These are phyloP conservation scores for Gossypium turneri DNA, from an alignment of 345 rosid genomes.

Conservation along the genomic window DNA sequence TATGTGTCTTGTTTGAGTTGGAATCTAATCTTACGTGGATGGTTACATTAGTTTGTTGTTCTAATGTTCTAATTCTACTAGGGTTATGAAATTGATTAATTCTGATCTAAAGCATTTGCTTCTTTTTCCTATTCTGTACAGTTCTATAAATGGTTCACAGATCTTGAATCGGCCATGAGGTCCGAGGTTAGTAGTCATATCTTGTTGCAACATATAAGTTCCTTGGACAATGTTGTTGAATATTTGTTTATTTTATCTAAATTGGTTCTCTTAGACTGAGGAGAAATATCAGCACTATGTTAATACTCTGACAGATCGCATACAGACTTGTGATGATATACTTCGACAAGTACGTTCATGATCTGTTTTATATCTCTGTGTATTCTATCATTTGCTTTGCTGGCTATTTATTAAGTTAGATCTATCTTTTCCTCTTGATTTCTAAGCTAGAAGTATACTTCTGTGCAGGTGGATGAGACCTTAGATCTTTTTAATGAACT, in stretches of 20 bases:
- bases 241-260: conserved; percentile 12
- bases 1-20: background rate
- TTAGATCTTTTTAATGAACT: conserved; percentile 74
- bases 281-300: conserved; percentile 95
- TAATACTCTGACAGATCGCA: conserved; percentile 67
- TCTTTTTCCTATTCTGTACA: conserved; percentile 21
- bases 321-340: conserved; percentile 84
- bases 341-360: conserved; percentile 58
- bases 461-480: conserved; percentile 81
- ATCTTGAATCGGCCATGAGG: conserved; percentile 97
- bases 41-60: background rate
- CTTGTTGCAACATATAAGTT: conserved; percentile 18
- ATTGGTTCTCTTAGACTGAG: conserved; percentile 58
- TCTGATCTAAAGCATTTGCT: conserved; percentile 1
- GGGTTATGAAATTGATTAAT: background rate
- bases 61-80: background rate
- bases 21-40: background rate
- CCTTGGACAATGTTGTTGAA: background rate
- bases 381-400: background rate
- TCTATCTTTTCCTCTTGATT: conserved; percentile 4
- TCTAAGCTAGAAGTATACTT: background rate
- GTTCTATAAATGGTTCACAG: conserved; percentile 98
- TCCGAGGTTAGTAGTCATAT: conserved; percentile 71
- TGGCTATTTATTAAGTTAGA: conserved; percentile 11
- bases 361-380: conserved; percentile 10